These are phyloP conservation scores for Thalassiosira hispida DNA, from an alignment of 352 stramenopile genomes.

Conservation along the genomic window DNA sequence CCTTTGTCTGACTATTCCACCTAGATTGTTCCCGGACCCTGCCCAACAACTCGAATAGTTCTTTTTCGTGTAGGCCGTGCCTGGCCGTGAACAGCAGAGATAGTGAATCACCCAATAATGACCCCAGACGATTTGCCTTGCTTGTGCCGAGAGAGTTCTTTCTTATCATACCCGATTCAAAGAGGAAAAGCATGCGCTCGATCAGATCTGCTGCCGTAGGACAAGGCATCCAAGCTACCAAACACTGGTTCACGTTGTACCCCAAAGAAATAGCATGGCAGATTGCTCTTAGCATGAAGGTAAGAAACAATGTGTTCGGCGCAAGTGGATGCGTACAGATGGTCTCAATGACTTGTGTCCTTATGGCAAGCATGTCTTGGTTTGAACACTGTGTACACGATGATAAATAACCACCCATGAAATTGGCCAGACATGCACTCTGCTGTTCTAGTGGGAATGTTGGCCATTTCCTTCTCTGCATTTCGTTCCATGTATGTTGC, in stretches of 20 bases:
- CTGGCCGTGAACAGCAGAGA: slow-evolving; percentile 89
- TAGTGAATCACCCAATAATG: slow-evolving; percentile 87
- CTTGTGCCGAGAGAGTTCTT: slow-evolving; percentile 72
- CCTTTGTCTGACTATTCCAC: slow-evolving; percentile 32
- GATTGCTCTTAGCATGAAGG: slow-evolving; percentile 27
- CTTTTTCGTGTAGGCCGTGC: slow-evolving; percentile 89
- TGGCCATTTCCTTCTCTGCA: slow-evolving; percentile 39
- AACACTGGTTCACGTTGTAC: slow-evolving; percentile 26
- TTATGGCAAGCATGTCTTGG: neutral
- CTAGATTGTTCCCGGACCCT: slow-evolving; percentile 35
- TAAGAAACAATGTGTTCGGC: slow-evolving; percentile 47
- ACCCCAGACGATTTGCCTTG: slow-evolving; percentile 75
- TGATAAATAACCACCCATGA: slow-evolving; percentile 29
- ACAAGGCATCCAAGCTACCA: slow-evolving; percentile 27
- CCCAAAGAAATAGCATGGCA: slow-evolving; percentile 18
- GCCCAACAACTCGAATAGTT: slow-evolving; percentile 79
- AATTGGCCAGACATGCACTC: neutral
- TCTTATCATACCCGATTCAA: slow-evolving; percentile 29
- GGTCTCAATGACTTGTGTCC: slow-evolving; percentile 7
- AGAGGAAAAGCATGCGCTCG: slow-evolving; percentile 24
- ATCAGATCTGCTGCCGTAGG: slow-evolving; percentile 21
- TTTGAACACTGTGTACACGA: neutral
- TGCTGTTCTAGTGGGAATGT: slow-evolving; percentile 19
- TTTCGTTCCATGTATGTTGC: slow-evolving; percentile 29
- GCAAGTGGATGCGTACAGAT: slow-evolving; percentile 13